These are phyloP conservation scores for Pythium vanterpoolii DNA, from an alignment of 352 stramenopile species.

Conservation along the genomic window DNA sequence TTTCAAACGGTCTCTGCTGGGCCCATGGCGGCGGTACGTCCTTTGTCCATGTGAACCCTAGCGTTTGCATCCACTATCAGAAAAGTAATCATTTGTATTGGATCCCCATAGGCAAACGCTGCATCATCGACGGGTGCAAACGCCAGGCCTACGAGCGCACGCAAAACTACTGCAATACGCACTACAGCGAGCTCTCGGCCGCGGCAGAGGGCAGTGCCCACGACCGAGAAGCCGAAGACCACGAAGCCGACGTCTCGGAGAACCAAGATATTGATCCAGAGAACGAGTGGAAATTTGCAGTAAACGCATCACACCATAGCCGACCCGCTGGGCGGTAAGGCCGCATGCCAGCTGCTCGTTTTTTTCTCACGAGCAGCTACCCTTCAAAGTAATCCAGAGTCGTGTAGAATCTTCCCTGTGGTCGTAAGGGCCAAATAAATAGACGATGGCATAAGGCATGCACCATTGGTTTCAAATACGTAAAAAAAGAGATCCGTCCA, in stretches of 20 bases:
- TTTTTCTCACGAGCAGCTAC: background rate
- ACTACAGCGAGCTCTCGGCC: constrained; percentile 32
- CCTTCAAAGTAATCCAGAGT: background rate
- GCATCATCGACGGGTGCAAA: constrained; percentile 60
- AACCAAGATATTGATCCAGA: background rate
- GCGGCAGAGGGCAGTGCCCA: background rate
- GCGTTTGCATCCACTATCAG: background rate
- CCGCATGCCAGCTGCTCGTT: background rate
- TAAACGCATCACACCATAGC: background rate
- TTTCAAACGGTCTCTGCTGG: constrained; percentile 76
- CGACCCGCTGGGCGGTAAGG: background rate
- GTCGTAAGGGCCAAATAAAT: background rate
- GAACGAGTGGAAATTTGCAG: background rate
- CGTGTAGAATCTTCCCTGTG: background rate
- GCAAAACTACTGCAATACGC: constrained; percentile 71
- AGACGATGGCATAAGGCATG: background rate
- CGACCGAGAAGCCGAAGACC: constrained; percentile 3
- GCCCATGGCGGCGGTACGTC: constrained; percentile 55
- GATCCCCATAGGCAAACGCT: constrained; percentile 45
- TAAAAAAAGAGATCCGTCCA: background rate
- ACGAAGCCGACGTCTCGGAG: background rate
- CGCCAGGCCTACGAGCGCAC: constrained; percentile 79
- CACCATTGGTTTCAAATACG: background rate
- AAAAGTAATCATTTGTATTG: background rate
- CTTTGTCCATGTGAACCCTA: background rate